These are phyloP conservation scores for Pythium periplocum DNA, from an alignment of 352 stramenopile genomes.

Conservation along the genomic window DNA sequence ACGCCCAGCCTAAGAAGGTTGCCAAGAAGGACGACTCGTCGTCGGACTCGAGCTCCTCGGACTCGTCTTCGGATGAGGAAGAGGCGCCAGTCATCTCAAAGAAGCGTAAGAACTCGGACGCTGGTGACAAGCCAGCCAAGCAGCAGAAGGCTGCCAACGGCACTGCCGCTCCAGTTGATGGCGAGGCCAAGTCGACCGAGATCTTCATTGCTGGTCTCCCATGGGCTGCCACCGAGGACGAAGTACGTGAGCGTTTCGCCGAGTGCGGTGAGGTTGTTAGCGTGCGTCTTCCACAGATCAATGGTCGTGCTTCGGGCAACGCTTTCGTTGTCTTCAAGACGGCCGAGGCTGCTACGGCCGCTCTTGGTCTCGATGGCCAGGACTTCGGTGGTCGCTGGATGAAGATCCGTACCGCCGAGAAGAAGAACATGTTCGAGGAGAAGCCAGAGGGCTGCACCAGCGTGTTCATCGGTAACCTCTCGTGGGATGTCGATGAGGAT, in stretches of 20 bases:
- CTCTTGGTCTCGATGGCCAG: slow-evolving; percentile 89
- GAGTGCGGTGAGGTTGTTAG: slow-evolving; percentile 86
- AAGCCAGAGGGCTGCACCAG: slow-evolving; percentile 95
- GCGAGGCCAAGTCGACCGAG: slow-evolving; percentile 43
- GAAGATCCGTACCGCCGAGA: slow-evolving; percentile 89
- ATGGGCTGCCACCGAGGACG: slow-evolving; percentile 92
- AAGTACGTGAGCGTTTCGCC: slow-evolving; percentile 93
- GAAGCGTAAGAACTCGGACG: slow-evolving; percentile 82
- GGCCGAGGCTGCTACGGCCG: slow-evolving; percentile 63
- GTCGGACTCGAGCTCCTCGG: slow-evolving; percentile 19
- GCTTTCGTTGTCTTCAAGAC: slow-evolving; percentile 93
- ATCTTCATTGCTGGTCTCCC: slow-evolving; percentile 93
- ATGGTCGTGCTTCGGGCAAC: slow-evolving; percentile 91
- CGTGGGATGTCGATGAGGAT: slow-evolving; percentile 96
- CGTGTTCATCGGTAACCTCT: slow-evolving; percentile 97
- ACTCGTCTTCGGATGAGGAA: slow-evolving; percentile 45
- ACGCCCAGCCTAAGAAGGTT: slow-evolving; percentile 31
- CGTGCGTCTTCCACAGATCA: slow-evolving; percentile 84
- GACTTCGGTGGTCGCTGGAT: slow-evolving; percentile 95
- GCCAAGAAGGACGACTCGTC: slow-evolving; percentile 39
- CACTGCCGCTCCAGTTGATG: slow-evolving; percentile 44
- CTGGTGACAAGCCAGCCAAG: slow-evolving; percentile 53
- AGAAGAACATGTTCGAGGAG: slow-evolving; percentile 82
- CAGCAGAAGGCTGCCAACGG: slow-evolving; percentile 73
- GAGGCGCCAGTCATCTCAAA: slow-evolving; percentile 73